A percentile compares a stretch with the other conserved stretches of the same genome.
These are phyloP conservation scores for Coniochaeta sp. DNA, from an alignment of 2,329 filamentous ascomycete species.

Conservation along the genomic window DNA sequence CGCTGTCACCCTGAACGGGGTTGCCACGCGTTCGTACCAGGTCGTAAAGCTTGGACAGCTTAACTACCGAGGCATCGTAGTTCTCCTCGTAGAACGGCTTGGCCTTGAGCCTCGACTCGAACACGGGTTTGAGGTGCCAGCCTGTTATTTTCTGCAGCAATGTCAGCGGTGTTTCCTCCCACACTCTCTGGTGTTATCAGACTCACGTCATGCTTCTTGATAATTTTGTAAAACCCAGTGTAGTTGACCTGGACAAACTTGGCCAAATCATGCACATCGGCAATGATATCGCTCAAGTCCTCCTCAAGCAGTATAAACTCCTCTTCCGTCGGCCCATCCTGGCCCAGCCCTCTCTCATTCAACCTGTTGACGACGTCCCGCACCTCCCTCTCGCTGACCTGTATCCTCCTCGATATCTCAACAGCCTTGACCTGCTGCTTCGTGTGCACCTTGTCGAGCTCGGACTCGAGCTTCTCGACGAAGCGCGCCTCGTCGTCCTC, in stretches of 20 bases:
- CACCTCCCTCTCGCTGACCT: constrained; percentile 82
- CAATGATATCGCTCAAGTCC: constrained; percentile 94
- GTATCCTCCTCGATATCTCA: constrained; percentile 88
- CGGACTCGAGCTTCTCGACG: constrained; percentile 76
- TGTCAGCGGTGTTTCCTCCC: neutral
- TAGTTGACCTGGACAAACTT: constrained; percentile 99
- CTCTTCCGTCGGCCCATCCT: constrained; percentile 68
- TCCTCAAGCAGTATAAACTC: constrained; percentile 93
- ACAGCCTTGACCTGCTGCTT: constrained; percentile 97
- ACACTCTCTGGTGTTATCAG: neutral
- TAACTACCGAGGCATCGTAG: constrained; percentile 91
- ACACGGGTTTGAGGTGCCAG: constrained; percentile 93
- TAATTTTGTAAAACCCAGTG: constrained; percentile 98
- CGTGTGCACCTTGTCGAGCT: constrained; percentile 95
- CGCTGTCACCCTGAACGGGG: constrained; percentile 83
- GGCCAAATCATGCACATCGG: constrained; percentile 93
- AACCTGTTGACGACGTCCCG: constrained; percentile 75
- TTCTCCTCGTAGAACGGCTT: constrained; percentile 99
- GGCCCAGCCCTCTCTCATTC: constrained; percentile 51
- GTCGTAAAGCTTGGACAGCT: constrained; percentile 92
- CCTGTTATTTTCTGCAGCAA: constrained; percentile 78
- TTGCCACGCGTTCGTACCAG: constrained; percentile 88
- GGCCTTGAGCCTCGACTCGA: constrained; percentile 86
- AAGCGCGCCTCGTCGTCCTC: constrained; percentile 90
- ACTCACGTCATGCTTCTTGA: constrained; percentile 96